Percentiles rank a stretch among this genome's conserved stretches.
Evolutionary conservation across 73 alveolate species (phyloP).

Genomic region (Tetrahymena elliotti): DNA sequence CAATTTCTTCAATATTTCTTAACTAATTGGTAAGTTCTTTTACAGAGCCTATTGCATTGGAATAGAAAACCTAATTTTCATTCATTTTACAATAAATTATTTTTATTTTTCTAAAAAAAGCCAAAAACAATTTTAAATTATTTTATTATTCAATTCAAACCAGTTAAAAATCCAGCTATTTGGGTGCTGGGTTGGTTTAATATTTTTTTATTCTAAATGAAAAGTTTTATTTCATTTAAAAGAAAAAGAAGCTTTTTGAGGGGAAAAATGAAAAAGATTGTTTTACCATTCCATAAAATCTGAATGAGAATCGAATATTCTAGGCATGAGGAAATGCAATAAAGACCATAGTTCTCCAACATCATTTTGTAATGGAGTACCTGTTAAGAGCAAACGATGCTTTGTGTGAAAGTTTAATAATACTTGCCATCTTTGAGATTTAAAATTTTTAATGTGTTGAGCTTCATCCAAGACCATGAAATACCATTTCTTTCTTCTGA

Average conservation of each 20-base stretch:
- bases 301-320: slow-evolving; percentile 43
- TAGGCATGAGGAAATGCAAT: slow-evolving; percentile 99
- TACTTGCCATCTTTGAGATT: slow-evolving; percentile 97
- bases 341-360: slow-evolving; percentile 99
- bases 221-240: too few relatives aligned
- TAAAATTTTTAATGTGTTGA: slow-evolving; percentile 96
- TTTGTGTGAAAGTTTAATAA: slow-evolving; percentile 94
- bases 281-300: slow-evolving; percentile 43
- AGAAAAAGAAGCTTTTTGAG: slow-evolving; percentile 58
- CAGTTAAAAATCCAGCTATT: too few relatives aligned
- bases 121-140: too few relatives aligned
- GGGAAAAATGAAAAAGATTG: not conserved
- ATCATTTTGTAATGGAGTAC: slow-evolving; percentile 99
- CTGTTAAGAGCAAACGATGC: slow-evolving; percentile 95
- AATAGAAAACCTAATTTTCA: slow-evolving; percentile 91
- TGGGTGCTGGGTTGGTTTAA: too few relatives aligned
- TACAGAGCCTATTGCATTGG: slow-evolving; percentile 88
- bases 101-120: too few relatives aligned
- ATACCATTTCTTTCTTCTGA: slow-evolving; percentile 98
- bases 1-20: slow-evolving; percentile 76
- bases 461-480: slow-evolving; percentile 99
- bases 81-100: not conserved
- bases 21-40: slow-evolving; percentile 65
- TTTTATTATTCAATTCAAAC: too few relatives aligned
- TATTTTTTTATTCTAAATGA: too few relatives aligned